Percentiles rank a stretch among this genome's conserved stretches.
phyloP scores from a whole-genome alignment of 1,284 basidiomycete species.

The Athelia psychrophila region DNA sequence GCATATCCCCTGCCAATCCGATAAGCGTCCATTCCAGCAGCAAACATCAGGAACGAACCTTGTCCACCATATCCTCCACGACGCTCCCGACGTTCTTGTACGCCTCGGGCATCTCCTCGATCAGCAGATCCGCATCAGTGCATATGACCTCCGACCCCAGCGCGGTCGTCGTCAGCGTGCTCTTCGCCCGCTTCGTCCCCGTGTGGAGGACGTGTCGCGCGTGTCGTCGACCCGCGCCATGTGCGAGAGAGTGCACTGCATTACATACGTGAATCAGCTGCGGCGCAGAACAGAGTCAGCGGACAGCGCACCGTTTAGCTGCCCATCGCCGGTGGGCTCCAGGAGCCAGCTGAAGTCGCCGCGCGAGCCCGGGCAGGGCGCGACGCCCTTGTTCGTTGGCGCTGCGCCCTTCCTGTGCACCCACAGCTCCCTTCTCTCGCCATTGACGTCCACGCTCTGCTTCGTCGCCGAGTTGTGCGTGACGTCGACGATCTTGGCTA shows the following conservation, averaged over 20 bases:
- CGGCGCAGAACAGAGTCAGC: not conserved
- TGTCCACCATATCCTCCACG: slow-evolving; percentile 31
- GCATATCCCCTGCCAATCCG: slow-evolving; percentile 18
- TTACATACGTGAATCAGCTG: not conserved
- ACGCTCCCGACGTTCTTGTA: slow-evolving; percentile 34
- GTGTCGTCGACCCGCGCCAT: slow-evolving; percentile 34
- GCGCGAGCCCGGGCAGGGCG: slow-evolving; percentile 34
- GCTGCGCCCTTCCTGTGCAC: slow-evolving; percentile 36
- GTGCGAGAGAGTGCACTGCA: slow-evolving; percentile 33
- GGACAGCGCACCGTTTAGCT: slow-evolving; percentile 25
- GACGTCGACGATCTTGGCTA: slow-evolving; percentile 36
- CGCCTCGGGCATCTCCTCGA: slow-evolving; percentile 37
- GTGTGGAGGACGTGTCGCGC: slow-evolving; percentile 29
- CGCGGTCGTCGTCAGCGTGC: slow-evolving; percentile 26
- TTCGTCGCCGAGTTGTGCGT: slow-evolving; percentile 34
- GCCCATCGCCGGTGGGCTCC: slow-evolving; percentile 29
- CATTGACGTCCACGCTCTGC: slow-evolving; percentile 15
- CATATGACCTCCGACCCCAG: slow-evolving; percentile 35
- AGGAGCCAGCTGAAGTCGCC: slow-evolving; percentile 35
- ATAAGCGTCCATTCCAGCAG: too few species aligned
- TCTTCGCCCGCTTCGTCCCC: slow-evolving; percentile 24
- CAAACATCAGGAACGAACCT: too few species aligned
- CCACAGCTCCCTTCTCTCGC: slow-evolving; percentile 23
- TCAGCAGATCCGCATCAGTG: slow-evolving; percentile 29
- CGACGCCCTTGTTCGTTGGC: slow-evolving; percentile 30